Conservation (phyloP, 495 filamentous ascomycete genomes). For the Lasiosphaeriaceae sp. region DNA sequence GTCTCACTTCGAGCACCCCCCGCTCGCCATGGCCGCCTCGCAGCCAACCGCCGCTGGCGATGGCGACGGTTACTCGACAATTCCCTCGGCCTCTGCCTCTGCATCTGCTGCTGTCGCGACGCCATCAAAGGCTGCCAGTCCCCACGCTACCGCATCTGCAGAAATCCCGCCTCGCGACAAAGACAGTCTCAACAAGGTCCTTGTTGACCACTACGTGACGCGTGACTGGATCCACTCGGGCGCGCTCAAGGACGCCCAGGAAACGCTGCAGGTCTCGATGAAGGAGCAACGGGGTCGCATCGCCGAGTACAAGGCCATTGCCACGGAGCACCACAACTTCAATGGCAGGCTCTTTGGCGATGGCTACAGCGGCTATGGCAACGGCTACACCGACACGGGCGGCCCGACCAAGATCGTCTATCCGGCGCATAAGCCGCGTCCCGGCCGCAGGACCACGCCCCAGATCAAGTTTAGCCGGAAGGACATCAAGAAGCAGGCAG, state of each 20-base stretch:
- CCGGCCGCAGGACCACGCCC: constrained; percentile 69
- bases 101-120: constrained; percentile 12
- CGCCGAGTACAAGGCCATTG: constrained; percentile 49
- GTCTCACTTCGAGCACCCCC: neutral
- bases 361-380: constrained; percentile 88
- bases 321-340: constrained; percentile 40
- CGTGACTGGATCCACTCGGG: constrained; percentile 70
- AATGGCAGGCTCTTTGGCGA: constrained; percentile 54
- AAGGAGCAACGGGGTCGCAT: constrained; percentile 35
- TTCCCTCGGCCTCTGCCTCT: neutral
- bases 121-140: constrained; percentile 26
- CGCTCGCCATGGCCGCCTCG: constrained; percentile 26
- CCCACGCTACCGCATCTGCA: constrained; percentile 19
- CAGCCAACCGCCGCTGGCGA: constrained; percentile 17
- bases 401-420: constrained; percentile 61
- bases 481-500: constrained; percentile 76
- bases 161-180: constrained; percentile 38
- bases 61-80: neutral
- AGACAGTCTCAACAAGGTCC: constrained; percentile 49
- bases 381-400: constrained; percentile 67
- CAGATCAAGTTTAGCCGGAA: constrained; percentile 68
- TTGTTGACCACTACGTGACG: constrained; percentile 72
- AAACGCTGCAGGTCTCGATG: constrained; percentile 35
- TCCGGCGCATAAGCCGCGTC: constrained; percentile 64
- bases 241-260: constrained; percentile 48